phyloP scores from a whole-genome alignment of 1,284 basidiomycete species.

The Heterobasidion annosum region DNA sequence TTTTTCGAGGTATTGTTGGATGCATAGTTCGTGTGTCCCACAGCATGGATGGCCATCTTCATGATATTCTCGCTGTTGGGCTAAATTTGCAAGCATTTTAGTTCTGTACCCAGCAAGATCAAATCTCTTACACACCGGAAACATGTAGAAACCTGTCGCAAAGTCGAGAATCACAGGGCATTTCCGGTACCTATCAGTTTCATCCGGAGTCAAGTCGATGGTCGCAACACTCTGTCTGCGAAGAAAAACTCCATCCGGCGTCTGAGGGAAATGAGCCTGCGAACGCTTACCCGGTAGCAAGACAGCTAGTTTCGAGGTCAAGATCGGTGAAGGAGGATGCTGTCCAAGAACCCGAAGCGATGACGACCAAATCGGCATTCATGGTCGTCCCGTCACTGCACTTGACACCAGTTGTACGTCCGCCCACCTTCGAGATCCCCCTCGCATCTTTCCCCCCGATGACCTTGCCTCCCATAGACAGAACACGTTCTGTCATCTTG shows the following conservation, averaged over 20 bases:
- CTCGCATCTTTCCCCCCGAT: slow-evolving; percentile 47
- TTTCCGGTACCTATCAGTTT: slow-evolving; percentile 50
- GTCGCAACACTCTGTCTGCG: slow-evolving; percentile 69
- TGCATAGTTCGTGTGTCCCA: slow-evolving; percentile 50
- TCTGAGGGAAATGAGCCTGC: background rate
- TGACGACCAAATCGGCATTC: slow-evolving; percentile 47
- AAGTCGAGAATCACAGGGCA: slow-evolving; percentile 73
- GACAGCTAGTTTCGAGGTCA: slow-evolving; percentile 35
- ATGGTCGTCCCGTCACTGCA: slow-evolving; percentile 54
- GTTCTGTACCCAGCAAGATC: background rate
- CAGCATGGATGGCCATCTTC: slow-evolving; percentile 66
- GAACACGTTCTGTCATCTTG: slow-evolving; percentile 50
- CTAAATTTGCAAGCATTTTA: slow-evolving; percentile 24
- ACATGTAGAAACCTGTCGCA: slow-evolving; percentile 60
- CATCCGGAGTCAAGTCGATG: slow-evolving; percentile 65
- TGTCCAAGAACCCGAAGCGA: slow-evolving; percentile 81
- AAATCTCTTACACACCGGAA: slow-evolving; percentile 49
- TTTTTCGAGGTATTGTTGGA: slow-evolving; percentile 6
- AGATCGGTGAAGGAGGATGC: slow-evolving; percentile 64
- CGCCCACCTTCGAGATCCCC: slow-evolving; percentile 28
- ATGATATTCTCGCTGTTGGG: slow-evolving; percentile 63
- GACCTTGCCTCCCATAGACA: slow-evolving; percentile 52
- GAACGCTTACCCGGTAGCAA: slow-evolving; percentile 59
- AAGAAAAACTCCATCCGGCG: background rate
- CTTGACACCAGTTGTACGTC: slow-evolving; percentile 48